Evolutionary conservation across 2,329 filamentous ascomycete species (phyloP).

Genomic region (Lecanicillium sp.): DNA sequence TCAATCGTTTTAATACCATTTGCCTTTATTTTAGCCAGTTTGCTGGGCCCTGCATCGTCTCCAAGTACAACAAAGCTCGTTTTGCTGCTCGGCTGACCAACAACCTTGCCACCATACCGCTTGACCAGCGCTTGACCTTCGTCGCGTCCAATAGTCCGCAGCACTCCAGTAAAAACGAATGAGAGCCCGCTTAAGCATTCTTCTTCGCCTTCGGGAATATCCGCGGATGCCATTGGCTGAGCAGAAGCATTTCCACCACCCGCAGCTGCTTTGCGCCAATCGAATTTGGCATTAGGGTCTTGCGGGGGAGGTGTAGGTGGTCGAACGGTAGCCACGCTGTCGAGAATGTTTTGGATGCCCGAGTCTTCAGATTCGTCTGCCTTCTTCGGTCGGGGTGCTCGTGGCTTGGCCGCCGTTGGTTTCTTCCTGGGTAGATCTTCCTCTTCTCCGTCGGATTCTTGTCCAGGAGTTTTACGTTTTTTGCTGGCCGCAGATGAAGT

Average conservation of each 20-base stretch:
- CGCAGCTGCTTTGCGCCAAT: slow-evolving; percentile 57
- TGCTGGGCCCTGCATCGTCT: slow-evolving; percentile 84
- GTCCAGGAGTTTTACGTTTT: slow-evolving; percentile 51
- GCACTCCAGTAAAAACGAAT: slow-evolving; percentile 91
- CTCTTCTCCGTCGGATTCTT: slow-evolving; percentile 46
- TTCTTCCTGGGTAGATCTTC: slow-evolving; percentile 55
- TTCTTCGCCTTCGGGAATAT: slow-evolving; percentile 74
- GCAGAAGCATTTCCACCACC: slow-evolving; percentile 51
- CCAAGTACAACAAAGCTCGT: slow-evolving; percentile 92
- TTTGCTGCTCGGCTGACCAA: slow-evolving; percentile 76
- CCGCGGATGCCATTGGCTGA: slow-evolving; percentile 55
- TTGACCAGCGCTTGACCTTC: slow-evolving; percentile 84
- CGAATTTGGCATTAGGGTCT: slow-evolving; percentile 65
- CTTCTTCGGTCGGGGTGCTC: slow-evolving; percentile 55
- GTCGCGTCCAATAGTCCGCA: slow-evolving; percentile 72
- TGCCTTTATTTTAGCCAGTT: slow-evolving; percentile 76
- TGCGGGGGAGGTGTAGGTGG: slow-evolving; percentile 76
- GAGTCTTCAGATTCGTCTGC: slow-evolving; percentile 58
- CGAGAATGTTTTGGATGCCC: slow-evolving; percentile 71
- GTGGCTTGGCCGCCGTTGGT: slow-evolving; percentile 47
- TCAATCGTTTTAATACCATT: slow-evolving; percentile 84
- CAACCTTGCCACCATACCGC: slow-evolving; percentile 88
- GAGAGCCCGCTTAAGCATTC: slow-evolving; percentile 84
- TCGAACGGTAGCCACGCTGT: slow-evolving; percentile 75
- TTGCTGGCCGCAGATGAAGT: slow-evolving; percentile 27